Base-by-base conservation (phyloP, 2,329 filamentous ascomycete genomes). In the Elsinoe batatas region DNA sequence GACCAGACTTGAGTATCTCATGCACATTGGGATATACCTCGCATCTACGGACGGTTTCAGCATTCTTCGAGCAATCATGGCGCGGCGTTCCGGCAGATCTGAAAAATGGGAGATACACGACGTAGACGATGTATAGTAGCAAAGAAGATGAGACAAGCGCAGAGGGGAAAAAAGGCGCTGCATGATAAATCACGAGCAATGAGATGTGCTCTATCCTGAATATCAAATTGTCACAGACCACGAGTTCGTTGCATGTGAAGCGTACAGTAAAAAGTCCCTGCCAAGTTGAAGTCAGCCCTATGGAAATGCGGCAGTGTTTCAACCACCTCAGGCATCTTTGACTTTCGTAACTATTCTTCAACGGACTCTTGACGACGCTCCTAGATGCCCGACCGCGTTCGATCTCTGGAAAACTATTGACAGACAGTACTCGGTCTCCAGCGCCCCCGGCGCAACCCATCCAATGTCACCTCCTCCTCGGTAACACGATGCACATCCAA, bases 401-500 rank as follows among this genome's bases (percentile, higher is more conserved):
- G 13, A 46, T 26, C 11, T 8, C 43, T 46, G 6, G 2, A 8
- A 3, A 22, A 13, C 20, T 5, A 46, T 11, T 13, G 11, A 30
- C 4, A 30, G 26, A 30, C 26, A 30, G 26, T 7, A 30, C 7
- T 35, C 18, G 30, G 30, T 18, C 15, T 3, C 6, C 30, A 50
- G 22, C 44, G 44, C 44, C 26, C 44, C n/a, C 32, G 47, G 47
- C 47, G 47, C 47, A 38, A 51, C 15, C 33, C 47, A 38, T 33
- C 35, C n/a, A 51, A 51, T 51, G 47, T 51, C 33, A 17, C 32
- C 33, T 33, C 35, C 20, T 26, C 47, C 32, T 37, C 47, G 47
- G 35, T 51, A 33, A 30, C 44, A 56, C 18, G 5, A 50, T 51
- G 44, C 44, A 54, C 43, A 57, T 60, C 50, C 71, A 71, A 65